Conservation (phyloP, 768 basidiomycete genomes). For the Termitomyces sp. region DNA sequence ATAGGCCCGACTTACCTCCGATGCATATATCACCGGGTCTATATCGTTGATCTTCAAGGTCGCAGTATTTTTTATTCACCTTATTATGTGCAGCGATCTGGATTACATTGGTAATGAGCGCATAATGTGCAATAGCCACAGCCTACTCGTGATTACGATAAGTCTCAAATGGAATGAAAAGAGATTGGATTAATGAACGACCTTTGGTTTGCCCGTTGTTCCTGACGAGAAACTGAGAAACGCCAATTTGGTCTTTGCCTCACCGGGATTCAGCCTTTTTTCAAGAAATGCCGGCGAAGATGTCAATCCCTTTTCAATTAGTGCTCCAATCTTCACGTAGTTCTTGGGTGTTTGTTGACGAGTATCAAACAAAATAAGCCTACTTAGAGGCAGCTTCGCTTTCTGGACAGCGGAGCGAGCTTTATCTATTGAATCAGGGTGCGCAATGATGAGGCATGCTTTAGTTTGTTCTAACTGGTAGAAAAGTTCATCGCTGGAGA, state of each 20-base stretch:
- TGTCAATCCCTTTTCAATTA: slow-evolving; percentile 46
- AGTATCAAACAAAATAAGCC: slow-evolving; percentile 36
- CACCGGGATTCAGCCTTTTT: slow-evolving; percentile 45
- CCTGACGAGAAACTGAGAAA: slow-evolving; percentile 70
- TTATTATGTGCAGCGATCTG: slow-evolving; percentile 52
- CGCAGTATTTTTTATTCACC: slow-evolving; percentile 38
- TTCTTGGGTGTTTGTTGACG: slow-evolving; percentile 5
- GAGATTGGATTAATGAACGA: slow-evolving; percentile 12
- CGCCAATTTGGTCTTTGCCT: slow-evolving; percentile 66
- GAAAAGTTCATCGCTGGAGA: slow-evolving; percentile 44
- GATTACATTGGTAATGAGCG: slow-evolving; percentile 57
- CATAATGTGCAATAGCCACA: slow-evolving; percentile 56
- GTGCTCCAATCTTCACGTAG: slow-evolving; percentile 34
- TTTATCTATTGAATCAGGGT: slow-evolving; percentile 38
- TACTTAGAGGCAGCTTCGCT: slow-evolving; percentile 32
- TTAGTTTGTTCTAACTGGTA: slow-evolving; percentile 50
- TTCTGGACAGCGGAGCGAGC: slow-evolving; percentile 37
- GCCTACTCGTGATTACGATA: slow-evolving; percentile 30
- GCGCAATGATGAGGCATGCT: slow-evolving; percentile 41
- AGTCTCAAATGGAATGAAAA: not conserved
- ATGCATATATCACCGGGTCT: slow-evolving; percentile 56
- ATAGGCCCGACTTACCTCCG: slow-evolving; percentile 37
- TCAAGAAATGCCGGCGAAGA: slow-evolving; percentile 38
- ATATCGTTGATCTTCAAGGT: slow-evolving; percentile 45
- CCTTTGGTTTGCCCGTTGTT: slow-evolving; percentile 75